Conservation (phyloP, 768 basidiomycete species). For the Termitomyces bulborhizus region DNA sequence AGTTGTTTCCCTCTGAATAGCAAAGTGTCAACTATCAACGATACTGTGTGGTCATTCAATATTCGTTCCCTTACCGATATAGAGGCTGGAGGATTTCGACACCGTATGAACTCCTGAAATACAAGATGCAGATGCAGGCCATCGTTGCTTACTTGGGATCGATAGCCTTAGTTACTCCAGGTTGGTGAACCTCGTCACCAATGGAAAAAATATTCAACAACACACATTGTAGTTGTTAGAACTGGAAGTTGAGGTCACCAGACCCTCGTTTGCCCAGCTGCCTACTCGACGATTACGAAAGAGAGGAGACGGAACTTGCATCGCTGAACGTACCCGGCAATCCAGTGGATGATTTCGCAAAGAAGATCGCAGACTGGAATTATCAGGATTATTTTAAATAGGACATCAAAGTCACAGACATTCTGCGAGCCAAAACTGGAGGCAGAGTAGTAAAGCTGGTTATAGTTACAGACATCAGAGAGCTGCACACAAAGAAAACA, state of each 20-base stretch:
- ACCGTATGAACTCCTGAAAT: neutral
- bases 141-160: constrained; percentile 5
- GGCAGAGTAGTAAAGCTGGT: constrained; percentile 47
- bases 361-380: constrained; percentile 43
- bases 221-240: constrained; percentile 36
- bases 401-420: constrained; percentile 13
- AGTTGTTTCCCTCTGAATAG: constrained; percentile 23
- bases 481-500: neutral
- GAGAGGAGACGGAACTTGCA: neutral
- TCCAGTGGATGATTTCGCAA: constrained; percentile 46
- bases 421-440: constrained; percentile 49
- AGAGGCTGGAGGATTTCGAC: neutral
- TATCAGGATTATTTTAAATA: neutral
- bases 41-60: neutral
- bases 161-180: neutral
- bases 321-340: constrained; percentile 24
- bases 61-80: neutral
- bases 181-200: neutral
- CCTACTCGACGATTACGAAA: constrained; percentile 13
- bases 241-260: constrained; percentile 36
- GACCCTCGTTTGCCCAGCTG: constrained; percentile 38
- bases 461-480: neutral
- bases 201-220: neutral
- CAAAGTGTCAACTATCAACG: neutral
- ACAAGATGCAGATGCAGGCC: neutral